Percentiles rank a stretch among this genome's conserved stretches.
phyloP scores from a whole-genome alignment of 305 asterid genomes.

The Rubia occidens region DNA sequence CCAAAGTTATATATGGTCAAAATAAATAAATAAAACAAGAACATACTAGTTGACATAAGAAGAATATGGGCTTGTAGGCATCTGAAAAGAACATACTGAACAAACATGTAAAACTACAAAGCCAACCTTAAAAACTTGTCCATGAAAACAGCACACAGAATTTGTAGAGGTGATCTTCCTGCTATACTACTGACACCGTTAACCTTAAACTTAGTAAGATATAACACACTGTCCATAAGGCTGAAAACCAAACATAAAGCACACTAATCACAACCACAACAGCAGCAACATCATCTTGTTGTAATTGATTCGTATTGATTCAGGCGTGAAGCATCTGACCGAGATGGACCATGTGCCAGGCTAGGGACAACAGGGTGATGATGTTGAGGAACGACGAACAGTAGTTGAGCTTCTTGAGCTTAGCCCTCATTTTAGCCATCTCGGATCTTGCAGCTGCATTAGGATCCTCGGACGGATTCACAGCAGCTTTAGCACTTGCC shows the following conservation, averaged over 20 bases:
- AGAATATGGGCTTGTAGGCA: too few relatives aligned
- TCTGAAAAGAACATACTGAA: too few relatives aligned
- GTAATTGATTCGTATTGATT: not conserved
- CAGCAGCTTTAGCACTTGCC: not conserved
- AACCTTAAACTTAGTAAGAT: too few relatives aligned
- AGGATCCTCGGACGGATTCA: not conserved
- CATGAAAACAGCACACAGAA: too few relatives aligned
- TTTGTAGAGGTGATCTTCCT: too few relatives aligned
- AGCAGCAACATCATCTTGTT: not conserved
- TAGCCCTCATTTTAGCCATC: not conserved
- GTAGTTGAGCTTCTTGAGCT: not conserved
- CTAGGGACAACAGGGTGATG: not conserved
- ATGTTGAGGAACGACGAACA: not conserved
- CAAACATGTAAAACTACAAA: too few relatives aligned
- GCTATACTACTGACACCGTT: too few relatives aligned
- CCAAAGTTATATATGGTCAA: too few relatives aligned
- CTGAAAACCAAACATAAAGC: not conserved
- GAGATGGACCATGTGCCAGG: not conserved
- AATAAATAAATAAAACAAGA: too few relatives aligned
- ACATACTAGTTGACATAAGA: too few relatives aligned
- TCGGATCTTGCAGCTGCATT: not conserved
- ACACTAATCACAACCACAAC: not conserved
- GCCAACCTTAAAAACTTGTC: too few relatives aligned
- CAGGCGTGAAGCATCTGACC: not conserved
- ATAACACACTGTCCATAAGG: not conserved